Percentiles rank a stretch among this genome's conserved stretches.
phyloP scores from a whole-genome alignment of 805 yeast species.

The Candida gorgasii region DNA sequence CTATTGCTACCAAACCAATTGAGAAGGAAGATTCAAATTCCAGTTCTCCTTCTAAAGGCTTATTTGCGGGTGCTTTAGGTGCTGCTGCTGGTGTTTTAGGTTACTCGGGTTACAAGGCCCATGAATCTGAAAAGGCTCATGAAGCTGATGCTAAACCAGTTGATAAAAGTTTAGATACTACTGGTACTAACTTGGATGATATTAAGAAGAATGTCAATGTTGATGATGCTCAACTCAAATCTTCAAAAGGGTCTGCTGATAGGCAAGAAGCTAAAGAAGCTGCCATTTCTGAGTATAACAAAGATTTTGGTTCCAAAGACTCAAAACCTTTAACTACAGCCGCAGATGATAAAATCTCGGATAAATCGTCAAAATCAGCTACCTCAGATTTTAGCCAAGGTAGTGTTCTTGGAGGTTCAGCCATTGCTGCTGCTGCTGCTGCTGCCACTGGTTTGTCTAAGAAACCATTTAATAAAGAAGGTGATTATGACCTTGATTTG shows the following conservation, averaged over 20 bases:
- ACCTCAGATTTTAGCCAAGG: constrained; percentile 3
- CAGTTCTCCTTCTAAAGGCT: constrained; percentile 4
- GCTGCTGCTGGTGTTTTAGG: constrained; percentile 18
- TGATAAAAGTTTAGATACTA: not conserved
- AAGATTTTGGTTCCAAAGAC: constrained; percentile 20
- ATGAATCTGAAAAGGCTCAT: not conserved
- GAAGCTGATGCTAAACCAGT: not conserved
- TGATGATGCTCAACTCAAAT: constrained; percentile 6
- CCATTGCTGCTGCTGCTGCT: constrained; percentile 15
- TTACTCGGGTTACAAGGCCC: constrained; percentile 9
- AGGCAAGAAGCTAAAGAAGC: constrained; percentile 20
- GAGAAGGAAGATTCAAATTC: not conserved
- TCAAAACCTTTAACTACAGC: constrained; percentile 2
- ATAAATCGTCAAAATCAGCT: too few species aligned
- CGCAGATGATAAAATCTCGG: not conserved
- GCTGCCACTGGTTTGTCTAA: constrained; percentile 11
- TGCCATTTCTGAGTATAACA: constrained; percentile 28
- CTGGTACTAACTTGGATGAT: not conserved
- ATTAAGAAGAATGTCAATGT: not conserved
- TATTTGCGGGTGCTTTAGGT: constrained; percentile 10
- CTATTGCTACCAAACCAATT: not conserved
- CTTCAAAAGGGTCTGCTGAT: constrained; percentile 11
- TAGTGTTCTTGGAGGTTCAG: constrained; percentile 11
- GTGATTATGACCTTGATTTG: constrained; percentile 6
- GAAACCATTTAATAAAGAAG: constrained; percentile 12